Conservation (phyloP, 176 grass and related monocot genomes). For the Urochloa ruziziensis region DNA sequence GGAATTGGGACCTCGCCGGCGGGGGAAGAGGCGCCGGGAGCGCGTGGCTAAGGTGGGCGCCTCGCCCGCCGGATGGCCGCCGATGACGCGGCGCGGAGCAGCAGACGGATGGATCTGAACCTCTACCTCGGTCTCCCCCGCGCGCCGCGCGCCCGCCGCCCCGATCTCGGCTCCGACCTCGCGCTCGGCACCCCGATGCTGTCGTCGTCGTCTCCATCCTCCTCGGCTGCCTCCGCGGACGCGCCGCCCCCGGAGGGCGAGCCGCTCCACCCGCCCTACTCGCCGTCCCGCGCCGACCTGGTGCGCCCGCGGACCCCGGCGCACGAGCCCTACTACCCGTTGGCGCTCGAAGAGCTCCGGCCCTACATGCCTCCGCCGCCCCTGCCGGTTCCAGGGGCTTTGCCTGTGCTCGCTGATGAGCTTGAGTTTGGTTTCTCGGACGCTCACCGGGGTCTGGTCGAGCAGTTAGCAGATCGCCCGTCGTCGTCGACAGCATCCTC, state of each 20-base stretch:
- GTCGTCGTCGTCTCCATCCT: slow-evolving; percentile 41
- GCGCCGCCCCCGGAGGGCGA: slow-evolving; percentile 34
- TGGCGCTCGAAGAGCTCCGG: slow-evolving; percentile 24
- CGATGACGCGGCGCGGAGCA: slow-evolving; percentile 54
- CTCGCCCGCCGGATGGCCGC: slow-evolving; percentile 40
- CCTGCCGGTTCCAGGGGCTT: neutral
- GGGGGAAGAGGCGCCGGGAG: neutral
- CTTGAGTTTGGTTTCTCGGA: slow-evolving; percentile 49
- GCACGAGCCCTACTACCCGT: slow-evolving; percentile 32
- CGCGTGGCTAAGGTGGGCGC: slow-evolving; percentile 8
- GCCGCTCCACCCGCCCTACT: slow-evolving; percentile 32
- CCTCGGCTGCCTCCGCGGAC: slow-evolving; percentile 56
- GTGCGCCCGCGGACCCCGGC: slow-evolving; percentile 37
- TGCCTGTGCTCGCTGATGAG: slow-evolving; percentile 34
- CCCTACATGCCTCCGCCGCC: slow-evolving; percentile 34
- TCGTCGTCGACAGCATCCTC: slow-evolving; percentile 61
- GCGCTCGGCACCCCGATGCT: slow-evolving; percentile 70
- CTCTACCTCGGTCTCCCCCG: slow-evolving; percentile 91
- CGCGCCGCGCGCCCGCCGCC: slow-evolving; percentile 54
- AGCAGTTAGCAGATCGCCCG: slow-evolving; percentile 26
- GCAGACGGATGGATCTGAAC: slow-evolving; percentile 95
- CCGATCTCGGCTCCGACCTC: slow-evolving; percentile 90
- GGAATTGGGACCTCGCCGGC: neutral
- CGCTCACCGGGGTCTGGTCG: slow-evolving; percentile 26
- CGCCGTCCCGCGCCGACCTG: slow-evolving; percentile 27